phyloP scores from a whole-genome alignment of 345 rosid genomes.

The Populus euphratica region DNA sequence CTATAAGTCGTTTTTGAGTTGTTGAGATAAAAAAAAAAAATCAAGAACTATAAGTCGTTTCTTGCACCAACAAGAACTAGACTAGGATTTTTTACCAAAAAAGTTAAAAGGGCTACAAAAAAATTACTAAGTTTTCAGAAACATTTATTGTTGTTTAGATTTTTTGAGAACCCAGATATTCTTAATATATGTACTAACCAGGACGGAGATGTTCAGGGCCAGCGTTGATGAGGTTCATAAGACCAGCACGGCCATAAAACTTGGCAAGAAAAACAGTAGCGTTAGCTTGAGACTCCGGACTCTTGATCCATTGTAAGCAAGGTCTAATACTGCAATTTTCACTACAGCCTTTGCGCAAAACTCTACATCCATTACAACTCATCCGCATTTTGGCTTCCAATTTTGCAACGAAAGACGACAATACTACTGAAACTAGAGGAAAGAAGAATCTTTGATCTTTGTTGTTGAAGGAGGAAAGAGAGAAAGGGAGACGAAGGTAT shows the following conservation, averaged over 20 bases:
- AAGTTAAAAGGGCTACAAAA: not conserved
- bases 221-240: conserved; percentile 93
- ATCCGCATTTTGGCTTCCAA: conserved; percentile 34
- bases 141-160: not conserved
- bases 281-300: conserved; percentile 84
- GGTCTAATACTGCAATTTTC: conserved; percentile 89
- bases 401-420: not conserved
- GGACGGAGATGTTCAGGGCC: conserved; percentile 97
- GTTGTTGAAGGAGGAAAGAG: not conserved
- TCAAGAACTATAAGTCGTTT: not conserved
- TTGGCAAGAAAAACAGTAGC: conserved; percentile 97
- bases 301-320: conserved; percentile 93
- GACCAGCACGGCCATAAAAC: conserved; percentile 95
- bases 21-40: not conserved
- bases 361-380: conserved; percentile 98
- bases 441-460: not conserved
- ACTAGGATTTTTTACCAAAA: not conserved
- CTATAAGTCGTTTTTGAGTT: not conserved
- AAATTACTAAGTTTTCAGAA: not conserved
- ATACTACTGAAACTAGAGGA: not conserved
- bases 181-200: conserved; percentile 33
- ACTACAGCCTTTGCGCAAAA: conserved; percentile 91
- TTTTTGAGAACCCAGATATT: not conserved
- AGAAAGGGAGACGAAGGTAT: not conserved
- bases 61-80: not conserved